A percentile compares a stretch with the other conserved stretches of the same genome.
Evolutionary conservation across 495 filamentous ascomycete species (phyloP).

Genomic region (Aspergillus indologenus): DNA sequence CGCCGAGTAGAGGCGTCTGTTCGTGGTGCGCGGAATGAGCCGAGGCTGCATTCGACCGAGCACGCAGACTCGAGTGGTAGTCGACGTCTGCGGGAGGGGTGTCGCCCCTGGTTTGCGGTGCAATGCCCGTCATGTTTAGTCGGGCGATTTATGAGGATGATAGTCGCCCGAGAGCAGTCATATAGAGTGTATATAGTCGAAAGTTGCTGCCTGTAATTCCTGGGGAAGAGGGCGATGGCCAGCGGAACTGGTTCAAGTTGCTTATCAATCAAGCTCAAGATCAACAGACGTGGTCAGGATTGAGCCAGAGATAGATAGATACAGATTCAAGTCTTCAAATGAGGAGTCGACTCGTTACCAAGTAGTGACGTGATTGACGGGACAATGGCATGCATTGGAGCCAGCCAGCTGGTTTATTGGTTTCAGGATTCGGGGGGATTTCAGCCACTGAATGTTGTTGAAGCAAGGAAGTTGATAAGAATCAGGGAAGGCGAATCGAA

Average conservation of each 20-base stretch:
- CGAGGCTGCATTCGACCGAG: slow-evolving; percentile 9
- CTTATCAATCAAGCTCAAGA: slow-evolving; percentile 4
- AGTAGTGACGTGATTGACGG: neutral
- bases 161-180: neutral
- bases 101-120: neutral
- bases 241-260: neutral
- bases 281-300: neutral
- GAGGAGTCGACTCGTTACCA: neutral
- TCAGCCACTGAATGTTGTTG: neutral
- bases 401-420: neutral
- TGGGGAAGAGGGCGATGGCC: neutral
- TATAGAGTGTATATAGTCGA: neutral
- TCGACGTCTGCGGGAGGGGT: slow-evolving; percentile 31
- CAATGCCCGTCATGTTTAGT: neutral
- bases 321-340: neutral
- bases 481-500: neutral
- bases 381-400: neutral
- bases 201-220: neutral
- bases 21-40: slow-evolving; percentile 21
- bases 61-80: slow-evolving; percentile 34
- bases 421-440: neutral
- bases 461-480: neutral
- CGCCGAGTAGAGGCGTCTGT: slow-evolving; percentile 36
- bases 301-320: neutral
- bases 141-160: neutral